A percentile compares a stretch with the other conserved stretches of the same genome.
Conservation (phyloP, 148 eudicot species). For the Fagopyrum homotropicum region DNA sequence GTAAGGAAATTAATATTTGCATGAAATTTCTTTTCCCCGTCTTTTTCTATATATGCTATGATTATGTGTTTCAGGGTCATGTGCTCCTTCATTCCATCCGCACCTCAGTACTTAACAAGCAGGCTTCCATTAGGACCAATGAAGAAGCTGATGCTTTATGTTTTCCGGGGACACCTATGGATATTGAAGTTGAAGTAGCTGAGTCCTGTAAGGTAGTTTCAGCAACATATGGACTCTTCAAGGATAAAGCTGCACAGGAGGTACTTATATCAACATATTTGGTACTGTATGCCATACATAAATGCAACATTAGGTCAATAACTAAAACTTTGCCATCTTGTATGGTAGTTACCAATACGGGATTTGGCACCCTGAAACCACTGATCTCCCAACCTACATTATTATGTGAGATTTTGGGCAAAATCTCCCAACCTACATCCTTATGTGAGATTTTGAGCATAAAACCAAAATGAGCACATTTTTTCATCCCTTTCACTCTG, state of each 20-base stretch:
- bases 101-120: constrained; percentile 34
- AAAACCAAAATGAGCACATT: not conserved
- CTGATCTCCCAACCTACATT: not conserved
- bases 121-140: constrained; percentile 24
- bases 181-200: constrained; percentile 62
- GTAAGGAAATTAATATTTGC: constrained; percentile 32
- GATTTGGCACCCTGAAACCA: not conserved
- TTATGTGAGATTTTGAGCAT: not conserved
- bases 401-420: not conserved
- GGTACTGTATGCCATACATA: not conserved
- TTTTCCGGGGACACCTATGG: constrained; percentile 31
- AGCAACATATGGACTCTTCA: constrained; percentile 67
- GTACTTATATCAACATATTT: constrained; percentile 22
- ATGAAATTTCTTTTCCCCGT: not conserved
- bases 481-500: not conserved
- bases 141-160: constrained; percentile 29
- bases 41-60: constrained; percentile 1
- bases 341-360: not conserved
- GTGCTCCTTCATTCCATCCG: constrained; percentile 73
- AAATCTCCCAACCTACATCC: not conserved
- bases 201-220: constrained; percentile 83
- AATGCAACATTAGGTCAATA: not conserved
- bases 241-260: constrained; percentile 82
- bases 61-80: constrained; percentile 56
- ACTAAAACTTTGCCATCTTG: not conserved